These are phyloP conservation scores for Neurospora sp. DNA, from an alignment of 495 filamentous ascomycete species.

Conservation along the genomic window DNA sequence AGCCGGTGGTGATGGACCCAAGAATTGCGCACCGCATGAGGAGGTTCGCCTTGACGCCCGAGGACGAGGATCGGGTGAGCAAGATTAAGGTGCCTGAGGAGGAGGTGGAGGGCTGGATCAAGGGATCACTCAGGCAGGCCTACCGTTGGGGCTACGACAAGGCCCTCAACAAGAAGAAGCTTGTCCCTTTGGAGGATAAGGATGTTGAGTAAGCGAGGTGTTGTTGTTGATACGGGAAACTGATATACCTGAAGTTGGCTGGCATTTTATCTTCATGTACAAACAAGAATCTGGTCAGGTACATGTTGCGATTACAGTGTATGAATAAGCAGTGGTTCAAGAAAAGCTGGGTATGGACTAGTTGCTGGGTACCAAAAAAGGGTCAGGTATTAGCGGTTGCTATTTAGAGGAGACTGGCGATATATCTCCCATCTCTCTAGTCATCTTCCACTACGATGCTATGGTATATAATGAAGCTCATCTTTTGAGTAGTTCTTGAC, in stretches of 20 bases:
- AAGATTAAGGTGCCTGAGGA: constrained; percentile 52
- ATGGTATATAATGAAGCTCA: constrained; percentile 3
- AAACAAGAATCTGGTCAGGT: background rate
- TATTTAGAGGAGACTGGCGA: background rate
- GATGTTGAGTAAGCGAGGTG: constrained; percentile 10
- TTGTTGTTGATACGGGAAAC: background rate
- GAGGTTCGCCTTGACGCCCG: constrained; percentile 52
- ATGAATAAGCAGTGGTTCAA: constrained; percentile 1
- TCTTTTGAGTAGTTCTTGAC: background rate
- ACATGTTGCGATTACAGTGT: background rate
- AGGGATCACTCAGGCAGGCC: constrained; percentile 34
- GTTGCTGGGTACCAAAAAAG: background rate
- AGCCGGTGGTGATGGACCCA: constrained; percentile 65
- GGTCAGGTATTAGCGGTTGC: background rate
- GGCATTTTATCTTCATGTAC: background rate
- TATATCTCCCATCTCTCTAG: background rate
- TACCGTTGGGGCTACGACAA: constrained; percentile 32
- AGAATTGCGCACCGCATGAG: constrained; percentile 76
- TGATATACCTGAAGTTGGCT: background rate
- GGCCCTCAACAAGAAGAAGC: constrained; percentile 15
- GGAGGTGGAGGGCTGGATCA: constrained; percentile 56
- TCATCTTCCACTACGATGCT: background rate
- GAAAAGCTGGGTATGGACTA: background rate
- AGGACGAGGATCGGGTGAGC: constrained; percentile 57
- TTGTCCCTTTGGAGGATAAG: constrained; percentile 13